A percentile compares a stretch with the other conserved stretches of the same genome.
These are phyloP conservation scores for Suhomyces anneliseae DNA, from an alignment of 1,139 yeast genomes.

Conservation along the genomic window DNA sequence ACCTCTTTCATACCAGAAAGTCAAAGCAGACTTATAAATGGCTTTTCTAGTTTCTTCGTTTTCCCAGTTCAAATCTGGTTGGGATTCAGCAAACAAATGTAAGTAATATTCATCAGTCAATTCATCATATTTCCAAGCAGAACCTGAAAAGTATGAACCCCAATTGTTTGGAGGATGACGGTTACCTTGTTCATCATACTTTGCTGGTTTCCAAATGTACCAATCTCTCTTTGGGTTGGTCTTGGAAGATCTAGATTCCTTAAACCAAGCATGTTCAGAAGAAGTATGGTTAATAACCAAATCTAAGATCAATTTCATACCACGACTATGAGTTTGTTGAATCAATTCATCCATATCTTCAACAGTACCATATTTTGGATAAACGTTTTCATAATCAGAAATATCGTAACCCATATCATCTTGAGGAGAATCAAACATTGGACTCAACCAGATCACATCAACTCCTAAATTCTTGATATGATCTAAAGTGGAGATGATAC, in stretches of 20 bases:
- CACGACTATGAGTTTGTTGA: constrained; percentile 20
- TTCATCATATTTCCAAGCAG: constrained; percentile 28
- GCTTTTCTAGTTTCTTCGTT: constrained; percentile 24
- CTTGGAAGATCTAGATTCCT: constrained; percentile 24
- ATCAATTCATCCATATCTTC: constrained; percentile 24
- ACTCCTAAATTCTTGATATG: constrained; percentile 22
- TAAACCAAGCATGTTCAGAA: constrained; percentile 24
- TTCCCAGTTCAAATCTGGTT: constrained; percentile 29
- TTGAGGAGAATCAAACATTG: constrained; percentile 28
- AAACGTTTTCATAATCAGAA: constrained; percentile 23
- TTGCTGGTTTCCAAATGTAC: constrained; percentile 25
- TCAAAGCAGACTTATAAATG: constrained; percentile 22
- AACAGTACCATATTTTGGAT: constrained; percentile 24
- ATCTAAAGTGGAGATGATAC: constrained; percentile 24
- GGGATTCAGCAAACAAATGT: constrained; percentile 24
- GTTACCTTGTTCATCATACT: constrained; percentile 21
- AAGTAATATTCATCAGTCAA: constrained; percentile 25
- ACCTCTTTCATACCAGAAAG: constrained; percentile 26
- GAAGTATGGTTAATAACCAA: constrained; percentile 28
- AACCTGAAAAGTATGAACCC: constrained; percentile 24
- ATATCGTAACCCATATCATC: constrained; percentile 30
- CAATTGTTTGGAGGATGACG: constrained; percentile 28
- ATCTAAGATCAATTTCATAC: constrained; percentile 25
- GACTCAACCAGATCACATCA: constrained; percentile 26
- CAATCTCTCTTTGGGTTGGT: constrained; percentile 26